Base-by-base conservation (phyloP, 306 rosid species). In the Dalbergia cultrata region DNA sequence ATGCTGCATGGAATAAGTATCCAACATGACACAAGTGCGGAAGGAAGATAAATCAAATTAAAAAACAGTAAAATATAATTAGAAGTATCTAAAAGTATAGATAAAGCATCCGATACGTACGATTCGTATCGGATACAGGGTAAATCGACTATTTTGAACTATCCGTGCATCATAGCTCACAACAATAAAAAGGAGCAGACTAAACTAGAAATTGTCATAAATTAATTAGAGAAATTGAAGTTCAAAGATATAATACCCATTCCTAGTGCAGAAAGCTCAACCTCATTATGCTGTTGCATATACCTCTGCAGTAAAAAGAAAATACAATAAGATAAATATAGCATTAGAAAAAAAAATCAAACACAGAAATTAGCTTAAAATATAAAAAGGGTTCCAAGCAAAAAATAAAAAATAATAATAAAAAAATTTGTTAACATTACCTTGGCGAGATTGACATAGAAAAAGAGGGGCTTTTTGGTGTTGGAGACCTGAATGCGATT, bases 201-300 rank as follows among this genome's bases (percentile, higher is more conserved):
- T 54, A 41, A 41, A 50, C 47, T 11, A 75, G 19, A 31, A 70
- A 59, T 37, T 5, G 0, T 21, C 41, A 18, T 26, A 37, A 64
- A 2, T 7, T 18, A 35, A 43, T 2, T 68, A 13, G 17, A 5
- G 12, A 67, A 70, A 21, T n/a, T 63, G 21, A 54, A 14, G 76
- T 45, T 47, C 37, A 9, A 70, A 39, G 69, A 86, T 76, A 44
- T 37, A 3, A 64, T 84, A 92, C 97, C 97, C 97, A 90, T 90
- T 87, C 97, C 97, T 4, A 92, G 85, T 44, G 95, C 97, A 18
- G 97, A 92, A 13, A 92, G 93, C 82, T 92, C 97, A 16, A 92
- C 93, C 82, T 92, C 97, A 57, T 92, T 89, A 79, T 92, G 85
- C 74, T 82, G 93, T 80, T 90, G 90, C 94, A 92, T 90, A 78